A percentile compares a stretch with the other conserved stretches of the same genome.
Evolutionary conservation across 805 yeast genomes (phyloP).

Genomic region (Candida maesae): DNA sequence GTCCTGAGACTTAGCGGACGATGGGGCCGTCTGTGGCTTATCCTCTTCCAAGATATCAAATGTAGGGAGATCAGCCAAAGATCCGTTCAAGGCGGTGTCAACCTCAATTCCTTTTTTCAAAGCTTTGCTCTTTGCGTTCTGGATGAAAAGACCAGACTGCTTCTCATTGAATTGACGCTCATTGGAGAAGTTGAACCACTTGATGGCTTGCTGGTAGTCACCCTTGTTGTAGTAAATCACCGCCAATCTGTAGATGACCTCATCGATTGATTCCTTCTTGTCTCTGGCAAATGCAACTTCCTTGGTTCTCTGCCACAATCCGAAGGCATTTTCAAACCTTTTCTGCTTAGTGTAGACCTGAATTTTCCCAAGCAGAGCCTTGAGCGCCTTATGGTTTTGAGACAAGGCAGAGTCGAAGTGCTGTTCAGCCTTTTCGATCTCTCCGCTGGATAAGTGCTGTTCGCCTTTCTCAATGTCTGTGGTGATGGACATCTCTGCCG

Average conservation of each 20-base stretch:
- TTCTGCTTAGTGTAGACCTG: conserved; percentile 41
- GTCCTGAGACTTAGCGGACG: too few species aligned
- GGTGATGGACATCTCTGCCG: conserved; percentile 6
- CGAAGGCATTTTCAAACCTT: conserved; percentile 39
- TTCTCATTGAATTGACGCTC: conserved; percentile 32
- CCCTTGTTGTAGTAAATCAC: conserved; percentile 38
- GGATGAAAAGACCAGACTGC: conserved; percentile 19
- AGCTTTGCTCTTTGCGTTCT: conserved; percentile 20
- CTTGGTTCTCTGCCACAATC: conserved; percentile 41
- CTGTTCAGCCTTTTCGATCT: conserved; percentile 40
- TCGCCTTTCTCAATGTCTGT: conserved; percentile 14
- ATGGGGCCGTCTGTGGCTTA: too few species aligned
- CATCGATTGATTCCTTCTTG: conserved; percentile 38
- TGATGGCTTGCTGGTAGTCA: conserved; percentile 35
- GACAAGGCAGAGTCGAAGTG: conserved; percentile 35
- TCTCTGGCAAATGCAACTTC: conserved; percentile 40
- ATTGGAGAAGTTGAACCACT: conserved; percentile 38
- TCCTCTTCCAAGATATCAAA: conserved; percentile 1
- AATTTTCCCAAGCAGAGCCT: conserved; percentile 42
- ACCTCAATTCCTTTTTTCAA: conserved; percentile 9
- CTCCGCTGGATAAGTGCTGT: conserved; percentile 36
- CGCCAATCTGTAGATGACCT: conserved; percentile 44
- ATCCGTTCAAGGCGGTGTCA: conserved; percentile 6
- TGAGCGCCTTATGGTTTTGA: conserved; percentile 41
- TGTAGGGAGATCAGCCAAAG: conserved; percentile 11